Evolutionary conservation across 1,284 basidiomycete species (phyloP).

Genomic region (Exsudoporus floridanus): DNA sequence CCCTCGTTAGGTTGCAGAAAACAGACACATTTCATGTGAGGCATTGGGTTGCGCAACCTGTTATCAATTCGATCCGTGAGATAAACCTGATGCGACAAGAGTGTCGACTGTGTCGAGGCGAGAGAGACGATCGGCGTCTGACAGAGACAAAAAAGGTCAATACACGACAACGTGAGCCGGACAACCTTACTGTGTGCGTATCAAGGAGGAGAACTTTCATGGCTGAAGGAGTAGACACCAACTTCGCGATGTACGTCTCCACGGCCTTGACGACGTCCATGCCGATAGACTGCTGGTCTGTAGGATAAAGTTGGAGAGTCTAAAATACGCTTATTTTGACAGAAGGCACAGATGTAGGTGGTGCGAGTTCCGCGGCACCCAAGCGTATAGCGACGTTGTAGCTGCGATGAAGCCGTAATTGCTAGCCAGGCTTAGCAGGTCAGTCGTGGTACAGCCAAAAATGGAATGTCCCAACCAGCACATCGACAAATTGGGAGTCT

Average conservation of each 20-base stretch:
- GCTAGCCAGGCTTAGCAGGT: too few relatives aligned
- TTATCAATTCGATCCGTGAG: constrained; percentile 98
- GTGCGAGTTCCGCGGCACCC: background rate
- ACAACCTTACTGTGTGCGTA: constrained; percentile 77
- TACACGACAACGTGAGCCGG: background rate
- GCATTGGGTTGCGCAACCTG: constrained; percentile 81
- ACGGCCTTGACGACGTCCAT: constrained; percentile 98
- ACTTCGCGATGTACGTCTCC: constrained; percentile 89
- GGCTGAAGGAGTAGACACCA: constrained; percentile 81
- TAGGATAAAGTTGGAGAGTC: background rate
- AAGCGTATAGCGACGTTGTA: background rate
- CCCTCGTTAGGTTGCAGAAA: constrained; percentile 83
- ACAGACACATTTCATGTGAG: constrained; percentile 96
- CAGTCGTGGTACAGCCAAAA: too few relatives aligned
- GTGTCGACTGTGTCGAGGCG: constrained; percentile 90
- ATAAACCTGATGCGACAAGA: constrained; percentile 97
- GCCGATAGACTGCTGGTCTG: background rate
- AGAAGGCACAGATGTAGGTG: background rate
- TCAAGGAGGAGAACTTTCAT: constrained; percentile 99
- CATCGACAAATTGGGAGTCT: background rate
- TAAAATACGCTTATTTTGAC: background rate
- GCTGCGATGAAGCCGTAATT: too few relatives aligned
- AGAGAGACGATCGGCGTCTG: constrained; percentile 98
- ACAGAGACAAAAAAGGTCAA: constrained; percentile 7
- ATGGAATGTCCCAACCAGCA: background rate